Conservation (phyloP, 2,329 filamentous ascomycete genomes). For the Fusarium dlaminii region DNA sequence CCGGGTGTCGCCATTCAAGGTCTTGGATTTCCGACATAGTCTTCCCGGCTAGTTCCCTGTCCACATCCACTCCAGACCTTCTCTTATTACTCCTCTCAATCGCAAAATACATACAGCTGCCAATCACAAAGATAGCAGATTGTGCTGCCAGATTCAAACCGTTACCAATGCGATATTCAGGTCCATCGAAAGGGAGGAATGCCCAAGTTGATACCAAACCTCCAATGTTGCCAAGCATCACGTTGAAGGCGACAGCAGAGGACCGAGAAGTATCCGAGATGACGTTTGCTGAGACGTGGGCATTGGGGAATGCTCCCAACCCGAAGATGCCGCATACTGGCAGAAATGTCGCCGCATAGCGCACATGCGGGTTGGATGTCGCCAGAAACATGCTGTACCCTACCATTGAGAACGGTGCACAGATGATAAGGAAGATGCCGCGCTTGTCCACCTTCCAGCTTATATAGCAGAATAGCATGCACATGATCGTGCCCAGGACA, state of each 20-base stretch:
- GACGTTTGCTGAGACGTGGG: not conserved
- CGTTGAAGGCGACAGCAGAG: not conserved
- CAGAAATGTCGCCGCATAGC: not conserved
- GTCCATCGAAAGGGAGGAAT: not conserved
- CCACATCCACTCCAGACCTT: not conserved
- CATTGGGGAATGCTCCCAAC: not conserved
- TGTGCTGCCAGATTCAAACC: not conserved
- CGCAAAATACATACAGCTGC: not conserved
- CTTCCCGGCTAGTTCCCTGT: not conserved
- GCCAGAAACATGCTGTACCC: not conserved
- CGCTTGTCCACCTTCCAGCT: not conserved
- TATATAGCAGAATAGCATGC: not conserved
- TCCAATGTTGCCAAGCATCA: not conserved
- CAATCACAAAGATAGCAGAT: not conserved
- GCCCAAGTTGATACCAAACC: not conserved
- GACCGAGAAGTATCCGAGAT: not conserved
- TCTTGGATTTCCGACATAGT: not conserved
- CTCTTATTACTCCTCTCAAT: not conserved
- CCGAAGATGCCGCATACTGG: not conserved
- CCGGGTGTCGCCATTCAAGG: not conserved
- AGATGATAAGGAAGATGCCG: not conserved
- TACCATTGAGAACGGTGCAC: not conserved
- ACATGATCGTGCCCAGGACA: not conserved
- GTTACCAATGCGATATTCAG: not conserved
- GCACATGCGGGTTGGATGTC: not conserved